Evolutionary conservation across 2,329 filamentous ascomycete genomes (phyloP).

Genomic region (Fusarium sp.): DNA sequence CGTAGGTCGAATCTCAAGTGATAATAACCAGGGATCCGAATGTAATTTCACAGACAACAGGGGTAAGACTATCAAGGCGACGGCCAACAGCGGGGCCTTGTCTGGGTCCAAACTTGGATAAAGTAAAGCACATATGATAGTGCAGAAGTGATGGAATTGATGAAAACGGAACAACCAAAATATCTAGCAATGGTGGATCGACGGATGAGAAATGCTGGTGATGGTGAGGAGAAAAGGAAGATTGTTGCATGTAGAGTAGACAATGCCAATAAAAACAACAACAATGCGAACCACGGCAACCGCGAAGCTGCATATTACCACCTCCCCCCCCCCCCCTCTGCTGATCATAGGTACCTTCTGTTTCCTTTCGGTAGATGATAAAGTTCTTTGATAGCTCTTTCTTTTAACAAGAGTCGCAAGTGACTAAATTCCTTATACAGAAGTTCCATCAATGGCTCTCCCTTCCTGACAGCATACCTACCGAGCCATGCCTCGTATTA

Average conservation of each 20-base stretch:
- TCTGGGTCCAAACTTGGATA: constrained; percentile 18
- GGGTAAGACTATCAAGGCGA: constrained; percentile 34
- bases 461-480: not conserved
- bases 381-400: not conserved
- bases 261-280: constrained; percentile 36
- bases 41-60: constrained; percentile 47
- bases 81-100: constrained; percentile 44
- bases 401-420: not conserved
- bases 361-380: not conserved
- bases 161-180: constrained; percentile 32
- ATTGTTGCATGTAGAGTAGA: not conserved
- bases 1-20: constrained; percentile 34
- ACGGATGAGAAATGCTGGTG: constrained; percentile 19
- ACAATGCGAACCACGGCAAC: constrained; percentile 38
- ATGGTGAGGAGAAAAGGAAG: constrained; percentile 15
- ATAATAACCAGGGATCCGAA: constrained; percentile 31
- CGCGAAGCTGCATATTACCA: constrained; percentile 16
- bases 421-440: not conserved
- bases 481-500: not conserved
- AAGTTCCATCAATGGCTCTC: not conserved
- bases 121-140: constrained; percentile 7
- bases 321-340: constrained; percentile 2
- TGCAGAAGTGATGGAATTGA: constrained; percentile 30
- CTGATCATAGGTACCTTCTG: not conserved
- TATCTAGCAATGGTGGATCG: constrained; percentile 31